phyloP scores from a whole-genome alignment of 495 filamentous ascomycete genomes.

The Annulohypoxylon bovei region DNA sequence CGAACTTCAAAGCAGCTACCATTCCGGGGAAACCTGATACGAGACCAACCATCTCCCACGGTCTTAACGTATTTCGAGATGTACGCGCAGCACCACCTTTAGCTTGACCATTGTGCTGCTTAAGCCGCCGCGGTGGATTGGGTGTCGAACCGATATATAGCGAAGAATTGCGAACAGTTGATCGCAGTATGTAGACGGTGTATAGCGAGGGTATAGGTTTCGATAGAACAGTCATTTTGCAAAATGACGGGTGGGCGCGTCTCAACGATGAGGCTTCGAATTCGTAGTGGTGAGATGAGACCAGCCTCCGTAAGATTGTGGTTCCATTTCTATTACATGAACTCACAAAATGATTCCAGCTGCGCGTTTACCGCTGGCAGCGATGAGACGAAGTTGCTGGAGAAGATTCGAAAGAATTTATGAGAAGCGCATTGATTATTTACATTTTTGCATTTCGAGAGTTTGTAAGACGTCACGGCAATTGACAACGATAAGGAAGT shows the following conservation, averaged over 20 bases:
- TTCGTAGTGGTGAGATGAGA: conserved; percentile 1
- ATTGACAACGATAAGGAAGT: not conserved
- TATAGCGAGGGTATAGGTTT: conserved; percentile 66
- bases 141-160: conserved; percentile 94
- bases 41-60: conserved; percentile 93
- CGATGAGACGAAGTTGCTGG: not conserved
- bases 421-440: not conserved
- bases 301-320: not conserved
- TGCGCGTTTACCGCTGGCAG: not conserved
- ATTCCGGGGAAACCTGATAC: conserved; percentile 90
- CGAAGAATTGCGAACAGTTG: conserved; percentile 68
- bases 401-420: not conserved
- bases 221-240: conserved; percentile 48
- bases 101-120: conserved; percentile 85
- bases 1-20: conserved; percentile 91
- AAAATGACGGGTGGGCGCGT: conserved; percentile 2
- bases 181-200: conserved; percentile 84
- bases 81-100: conserved; percentile 85
- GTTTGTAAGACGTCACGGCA: not conserved
- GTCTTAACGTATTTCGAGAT: conserved; percentile 68
- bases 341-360: not conserved
- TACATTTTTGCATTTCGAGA: not conserved
- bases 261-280: conserved; percentile 22
- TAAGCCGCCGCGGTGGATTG: conserved; percentile 80
- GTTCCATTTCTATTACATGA: conserved; percentile 27